These are phyloP conservation scores for Stygiomarasmius scandens DNA, from an alignment of 1,284 basidiomycete genomes.

Conservation along the genomic window DNA sequence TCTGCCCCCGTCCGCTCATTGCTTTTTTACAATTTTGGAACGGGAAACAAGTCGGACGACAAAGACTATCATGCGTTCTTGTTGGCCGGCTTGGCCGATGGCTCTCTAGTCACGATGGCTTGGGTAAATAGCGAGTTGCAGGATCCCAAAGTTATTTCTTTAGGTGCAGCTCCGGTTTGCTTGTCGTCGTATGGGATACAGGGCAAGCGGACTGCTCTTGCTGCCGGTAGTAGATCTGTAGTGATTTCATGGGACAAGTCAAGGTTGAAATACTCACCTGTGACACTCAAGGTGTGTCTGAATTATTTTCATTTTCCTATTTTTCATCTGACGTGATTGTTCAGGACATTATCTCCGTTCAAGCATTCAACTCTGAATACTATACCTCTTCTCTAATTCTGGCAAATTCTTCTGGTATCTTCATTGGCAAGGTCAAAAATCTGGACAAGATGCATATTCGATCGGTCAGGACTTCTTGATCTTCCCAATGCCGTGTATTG, in stretches of 20 bases:
- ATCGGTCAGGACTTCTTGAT: slow-evolving; percentile 50
- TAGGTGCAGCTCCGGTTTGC: slow-evolving; percentile 73
- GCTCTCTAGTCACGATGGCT: slow-evolving; percentile 68
- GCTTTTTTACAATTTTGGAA: slow-evolving; percentile 68
- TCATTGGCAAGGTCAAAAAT: slow-evolving; percentile 68
- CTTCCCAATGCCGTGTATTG: background rate
- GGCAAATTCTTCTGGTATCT: slow-evolving; percentile 55
- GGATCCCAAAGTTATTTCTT: slow-evolving; percentile 59
- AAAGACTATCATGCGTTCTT: slow-evolving; percentile 56
- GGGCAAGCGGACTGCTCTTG: slow-evolving; percentile 59
- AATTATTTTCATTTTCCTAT: background rate
- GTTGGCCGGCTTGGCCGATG: slow-evolving; percentile 81
- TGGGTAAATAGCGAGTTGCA: slow-evolving; percentile 38
- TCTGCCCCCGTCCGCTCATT: slow-evolving; percentile 72
- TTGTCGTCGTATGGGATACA: slow-evolving; percentile 56
- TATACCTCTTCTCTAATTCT: slow-evolving; percentile 62
- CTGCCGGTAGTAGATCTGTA: slow-evolving; percentile 63
- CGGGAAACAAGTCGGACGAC: slow-evolving; percentile 32
- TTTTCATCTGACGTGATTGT: slow-evolving; percentile 4
- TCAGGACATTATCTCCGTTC: slow-evolving; percentile 65
- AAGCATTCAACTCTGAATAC: slow-evolving; percentile 47
- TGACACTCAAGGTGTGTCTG: slow-evolving; percentile 69
- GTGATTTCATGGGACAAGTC: slow-evolving; percentile 71
- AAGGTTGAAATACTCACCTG: slow-evolving; percentile 67
- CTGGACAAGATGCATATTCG: slow-evolving; percentile 83